These are phyloP conservation scores for Diplocarpon rosae DNA, from an alignment of 2,329 filamentous ascomycete species.

Conservation along the genomic window DNA sequence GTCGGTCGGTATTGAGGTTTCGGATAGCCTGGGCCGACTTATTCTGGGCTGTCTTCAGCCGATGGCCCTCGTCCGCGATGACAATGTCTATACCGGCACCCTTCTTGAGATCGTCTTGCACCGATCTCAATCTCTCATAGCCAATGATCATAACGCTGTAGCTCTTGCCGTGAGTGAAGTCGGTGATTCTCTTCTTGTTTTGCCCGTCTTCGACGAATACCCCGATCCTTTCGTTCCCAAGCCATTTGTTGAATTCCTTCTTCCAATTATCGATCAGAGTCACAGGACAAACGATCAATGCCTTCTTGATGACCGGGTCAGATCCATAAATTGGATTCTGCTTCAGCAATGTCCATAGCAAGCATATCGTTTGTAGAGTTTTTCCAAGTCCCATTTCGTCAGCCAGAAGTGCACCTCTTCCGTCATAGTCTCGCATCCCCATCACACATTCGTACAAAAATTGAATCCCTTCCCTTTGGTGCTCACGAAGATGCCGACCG, in stretches of 20 bases:
- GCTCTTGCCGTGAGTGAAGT: constrained; percentile 57
- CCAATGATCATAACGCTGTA: constrained; percentile 66
- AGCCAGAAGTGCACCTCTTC: constrained; percentile 59
- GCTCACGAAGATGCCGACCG: constrained; percentile 49
- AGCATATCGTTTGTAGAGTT: constrained; percentile 59
- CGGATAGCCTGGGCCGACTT: constrained; percentile 84
- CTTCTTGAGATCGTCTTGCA: constrained; percentile 54
- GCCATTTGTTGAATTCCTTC: constrained; percentile 63
- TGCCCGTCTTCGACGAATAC: constrained; percentile 51
- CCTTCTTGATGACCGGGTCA: constrained; percentile 53
- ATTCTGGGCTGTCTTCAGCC: constrained; percentile 93
- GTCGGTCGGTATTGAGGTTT: constrained; percentile 60
- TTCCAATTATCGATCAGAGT: constrained; percentile 64
- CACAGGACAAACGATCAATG: constrained; percentile 62
- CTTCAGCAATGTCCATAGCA: constrained; percentile 62
- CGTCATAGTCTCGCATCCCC: constrained; percentile 55
- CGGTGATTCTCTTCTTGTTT: constrained; percentile 43
- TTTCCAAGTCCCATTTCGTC: constrained; percentile 71
- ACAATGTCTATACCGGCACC: constrained; percentile 65
- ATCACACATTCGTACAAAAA: constrained; percentile 70
- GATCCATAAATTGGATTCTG: constrained; percentile 55
- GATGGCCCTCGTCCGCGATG: constrained; percentile 93
- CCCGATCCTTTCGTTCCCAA: constrained; percentile 58
- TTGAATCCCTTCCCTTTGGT: constrained; percentile 58
- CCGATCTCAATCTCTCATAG: constrained; percentile 56